Percentiles rank a stretch among this genome's conserved stretches.
These are phyloP conservation scores for Gossypium ekmanianum DNA, from an alignment of 345 rosid genomes.

Conservation along the genomic window DNA sequence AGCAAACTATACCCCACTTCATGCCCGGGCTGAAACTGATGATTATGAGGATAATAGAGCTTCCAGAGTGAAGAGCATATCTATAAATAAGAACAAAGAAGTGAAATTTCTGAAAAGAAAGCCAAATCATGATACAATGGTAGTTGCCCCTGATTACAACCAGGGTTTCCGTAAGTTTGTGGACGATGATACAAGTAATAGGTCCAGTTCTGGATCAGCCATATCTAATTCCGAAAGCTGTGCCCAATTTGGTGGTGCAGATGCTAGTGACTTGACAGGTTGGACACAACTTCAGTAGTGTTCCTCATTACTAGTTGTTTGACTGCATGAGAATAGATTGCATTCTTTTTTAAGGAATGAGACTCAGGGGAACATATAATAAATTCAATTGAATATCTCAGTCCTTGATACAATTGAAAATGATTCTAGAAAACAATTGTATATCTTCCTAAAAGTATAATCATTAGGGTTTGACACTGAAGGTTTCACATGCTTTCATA, in stretches of 20 bases:
- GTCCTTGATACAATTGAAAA: not conserved
- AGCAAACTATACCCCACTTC: slow-evolving; percentile 68
- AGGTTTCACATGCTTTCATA: not conserved
- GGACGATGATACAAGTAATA: slow-evolving; percentile 85
- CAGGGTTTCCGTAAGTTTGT: slow-evolving; percentile 48
- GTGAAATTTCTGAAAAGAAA: slow-evolving; percentile 68
- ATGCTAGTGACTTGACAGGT: slow-evolving; percentile 94
- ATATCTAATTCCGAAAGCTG: slow-evolving; percentile 96
- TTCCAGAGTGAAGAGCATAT: slow-evolving; percentile 42
- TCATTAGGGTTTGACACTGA: not conserved
- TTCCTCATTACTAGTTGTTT: slow-evolving; percentile 13
- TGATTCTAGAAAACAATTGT: not conserved
- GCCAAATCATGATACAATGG: slow-evolving; percentile 43
- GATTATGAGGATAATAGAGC: slow-evolving; percentile 48
- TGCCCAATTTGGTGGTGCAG: slow-evolving; percentile 81
- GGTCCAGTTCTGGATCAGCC: slow-evolving; percentile 99
- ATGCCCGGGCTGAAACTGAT: slow-evolving; percentile 58
- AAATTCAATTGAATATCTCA: not conserved
- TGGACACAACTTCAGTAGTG: slow-evolving; percentile 12
- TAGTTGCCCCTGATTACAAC: slow-evolving; percentile 40
- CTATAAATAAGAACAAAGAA: slow-evolving; percentile 58
- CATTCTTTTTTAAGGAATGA: not conserved
- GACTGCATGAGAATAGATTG: not conserved
- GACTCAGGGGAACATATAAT: not conserved
- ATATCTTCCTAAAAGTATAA: not conserved